Percentiles rank a stretch among this genome's conserved stretches.
phyloP scores from a whole-genome alignment of 78 protist genomes.

The Polysphondylium violaceum region DNA sequence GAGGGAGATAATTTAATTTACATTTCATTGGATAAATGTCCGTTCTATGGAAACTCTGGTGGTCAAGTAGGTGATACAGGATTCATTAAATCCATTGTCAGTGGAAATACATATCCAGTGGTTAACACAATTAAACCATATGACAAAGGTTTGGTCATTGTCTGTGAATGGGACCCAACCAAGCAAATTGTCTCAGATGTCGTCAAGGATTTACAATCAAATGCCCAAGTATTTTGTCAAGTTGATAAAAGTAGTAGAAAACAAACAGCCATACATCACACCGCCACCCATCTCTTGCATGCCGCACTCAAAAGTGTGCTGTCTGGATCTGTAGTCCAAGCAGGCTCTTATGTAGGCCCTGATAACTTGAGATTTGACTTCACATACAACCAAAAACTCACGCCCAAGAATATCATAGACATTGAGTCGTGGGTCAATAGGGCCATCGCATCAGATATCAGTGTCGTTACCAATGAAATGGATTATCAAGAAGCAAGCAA shows the following conservation, averaged over 20 bases:
- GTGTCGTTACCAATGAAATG: not conserved
- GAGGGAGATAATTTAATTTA: slow-evolving; percentile 22
- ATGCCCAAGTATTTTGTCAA: not conserved
- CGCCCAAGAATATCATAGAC: not conserved
- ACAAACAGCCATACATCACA: slow-evolving; percentile 70
- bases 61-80: slow-evolving; percentile 84
- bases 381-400: slow-evolving; percentile 15
- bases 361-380: slow-evolving; percentile 57
- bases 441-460: slow-evolving; percentile 17
- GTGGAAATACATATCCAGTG: slow-evolving; percentile 1
- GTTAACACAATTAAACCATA: slow-evolving; percentile 53
- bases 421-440: slow-evolving; percentile 51
- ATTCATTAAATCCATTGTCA: not conserved
- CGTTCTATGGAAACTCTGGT: slow-evolving; percentile 75
- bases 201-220: not conserved
- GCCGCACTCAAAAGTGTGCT: slow-evolving; percentile 34
- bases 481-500: slow-evolving; percentile 33
- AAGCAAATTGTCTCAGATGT: slow-evolving; percentile 2
- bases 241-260: slow-evolving; percentile 34
- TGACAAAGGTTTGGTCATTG: slow-evolving; percentile 28
- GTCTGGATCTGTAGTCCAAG: slow-evolving; percentile 44
- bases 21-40: slow-evolving; percentile 17
- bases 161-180: slow-evolving; percentile 20
- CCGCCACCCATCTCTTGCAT: slow-evolving; percentile 80
- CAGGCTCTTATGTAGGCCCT: slow-evolving; percentile 76